These are phyloP conservation scores for Glycine soja DNA, from an alignment of 306 rosid genomes.

Conservation along the genomic window DNA sequence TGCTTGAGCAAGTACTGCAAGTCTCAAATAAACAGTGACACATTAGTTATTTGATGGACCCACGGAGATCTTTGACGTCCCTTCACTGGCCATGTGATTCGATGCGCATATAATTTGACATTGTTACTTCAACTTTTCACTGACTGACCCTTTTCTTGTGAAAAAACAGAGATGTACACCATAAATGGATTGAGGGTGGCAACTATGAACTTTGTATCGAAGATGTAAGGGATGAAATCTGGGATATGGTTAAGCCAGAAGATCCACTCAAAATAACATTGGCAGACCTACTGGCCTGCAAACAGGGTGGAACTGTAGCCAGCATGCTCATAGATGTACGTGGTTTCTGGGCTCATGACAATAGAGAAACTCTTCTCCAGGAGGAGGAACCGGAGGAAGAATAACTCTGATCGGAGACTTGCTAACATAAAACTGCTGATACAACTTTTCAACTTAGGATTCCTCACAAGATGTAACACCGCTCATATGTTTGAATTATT, in stretches of 20 bases:
- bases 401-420: conserved; percentile 38
- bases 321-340: conserved; percentile 99
- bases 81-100: conserved; percentile 18
- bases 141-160: background rate
- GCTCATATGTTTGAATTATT: conserved; percentile 24
- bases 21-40: conserved; percentile 78
- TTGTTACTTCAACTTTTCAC: conserved; percentile 13
- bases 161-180: conserved; percentile 91
- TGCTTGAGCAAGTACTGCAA: conserved; percentile 66
- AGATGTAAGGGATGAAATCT: conserved; percentile 96
- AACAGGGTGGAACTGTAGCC: conserved; percentile 99
- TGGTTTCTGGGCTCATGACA: conserved; percentile 99
- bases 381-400: conserved; percentile 99
- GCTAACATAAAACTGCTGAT: conserved; percentile 53
- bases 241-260: conserved; percentile 98
- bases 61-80: background rate
- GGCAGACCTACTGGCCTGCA: conserved; percentile 84
- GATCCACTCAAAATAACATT: conserved; percentile 80
- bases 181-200: conserved; percentile 99
- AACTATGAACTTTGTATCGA: conserved; percentile 97
- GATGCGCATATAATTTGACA: background rate
- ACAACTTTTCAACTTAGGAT: conserved; percentile 29
- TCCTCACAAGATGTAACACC: conserved; percentile 45
- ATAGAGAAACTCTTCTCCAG: conserved; percentile 97
- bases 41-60: background rate